Conservation (phyloP, 2,329 filamentous ascomycete genomes). For the Ascochyta rabiei region DNA sequence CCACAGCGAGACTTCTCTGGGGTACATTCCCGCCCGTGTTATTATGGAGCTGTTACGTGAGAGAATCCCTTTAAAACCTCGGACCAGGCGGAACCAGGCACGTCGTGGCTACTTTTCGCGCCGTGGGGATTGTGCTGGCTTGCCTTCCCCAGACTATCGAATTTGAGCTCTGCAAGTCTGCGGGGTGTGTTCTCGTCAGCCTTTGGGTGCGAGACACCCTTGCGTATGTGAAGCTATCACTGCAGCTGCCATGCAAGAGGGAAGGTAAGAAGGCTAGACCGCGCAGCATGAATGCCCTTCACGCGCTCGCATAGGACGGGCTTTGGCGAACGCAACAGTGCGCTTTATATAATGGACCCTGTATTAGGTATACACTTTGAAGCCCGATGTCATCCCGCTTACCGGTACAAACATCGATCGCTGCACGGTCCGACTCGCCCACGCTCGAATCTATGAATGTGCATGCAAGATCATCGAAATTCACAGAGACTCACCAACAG, state of each 20-base stretch:
- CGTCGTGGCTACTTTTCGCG: not conserved
- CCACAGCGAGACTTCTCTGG: not conserved
- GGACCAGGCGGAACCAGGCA: not conserved
- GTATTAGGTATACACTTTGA: not conserved
- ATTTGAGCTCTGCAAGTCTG: not conserved
- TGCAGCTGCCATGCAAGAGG: not conserved
- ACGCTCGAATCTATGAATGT: not conserved
- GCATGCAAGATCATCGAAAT: not conserved
- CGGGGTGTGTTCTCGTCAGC: not conserved
- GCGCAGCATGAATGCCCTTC: not conserved
- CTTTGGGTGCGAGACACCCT: constrained; percentile 1
- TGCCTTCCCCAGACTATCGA: not conserved
- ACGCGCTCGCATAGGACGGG: not conserved
- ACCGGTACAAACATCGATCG: not conserved
- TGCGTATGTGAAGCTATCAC: not conserved
- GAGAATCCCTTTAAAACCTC: constrained; percentile 1
- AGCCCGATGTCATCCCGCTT: not conserved
- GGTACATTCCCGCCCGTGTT: constrained; percentile 15
- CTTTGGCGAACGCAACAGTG: not conserved
- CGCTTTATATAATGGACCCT: not conserved
- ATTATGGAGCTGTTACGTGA: constrained; percentile 20
- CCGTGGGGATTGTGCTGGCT: not conserved
- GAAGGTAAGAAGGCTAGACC: not conserved
- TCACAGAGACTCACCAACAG: not conserved
- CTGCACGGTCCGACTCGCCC: not conserved